Conservation (phyloP, 2,329 filamentous ascomycete species). For the Colletotrichum sp. region DNA sequence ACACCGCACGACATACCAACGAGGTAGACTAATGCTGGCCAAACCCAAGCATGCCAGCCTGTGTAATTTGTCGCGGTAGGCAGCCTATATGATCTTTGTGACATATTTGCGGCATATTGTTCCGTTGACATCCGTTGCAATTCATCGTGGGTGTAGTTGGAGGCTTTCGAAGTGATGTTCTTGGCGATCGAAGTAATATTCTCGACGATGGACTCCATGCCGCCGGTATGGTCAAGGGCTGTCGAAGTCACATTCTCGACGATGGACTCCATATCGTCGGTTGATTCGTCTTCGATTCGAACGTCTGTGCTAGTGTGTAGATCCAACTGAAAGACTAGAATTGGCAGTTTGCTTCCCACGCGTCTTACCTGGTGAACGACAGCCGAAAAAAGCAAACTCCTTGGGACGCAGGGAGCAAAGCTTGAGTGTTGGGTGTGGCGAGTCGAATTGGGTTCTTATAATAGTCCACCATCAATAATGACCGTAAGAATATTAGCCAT, state of each 20-base stretch:
- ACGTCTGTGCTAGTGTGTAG: not conserved
- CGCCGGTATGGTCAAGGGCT: not conserved
- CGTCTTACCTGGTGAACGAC: accelerated
- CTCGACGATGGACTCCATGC: not conserved
- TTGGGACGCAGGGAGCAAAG: not conserved
- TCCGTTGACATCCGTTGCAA: not conserved
- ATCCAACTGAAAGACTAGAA: not conserved
- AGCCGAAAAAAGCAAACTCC: not conserved
- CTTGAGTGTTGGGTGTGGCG: not conserved
- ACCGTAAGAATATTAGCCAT: not conserved
- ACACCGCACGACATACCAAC: not conserved
- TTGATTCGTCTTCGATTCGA: not conserved
- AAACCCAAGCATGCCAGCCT: not conserved
- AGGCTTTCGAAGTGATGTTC: not conserved
- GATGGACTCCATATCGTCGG: not conserved
- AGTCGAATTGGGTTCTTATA: not conserved
- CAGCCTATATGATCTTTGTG: not conserved
- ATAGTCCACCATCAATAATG: not conserved
- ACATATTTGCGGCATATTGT: not conserved
- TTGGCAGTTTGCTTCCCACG: not conserved
- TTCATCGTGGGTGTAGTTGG: not conserved
- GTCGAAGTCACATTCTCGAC: not conserved
- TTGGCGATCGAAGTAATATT: not conserved
- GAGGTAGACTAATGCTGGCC: not conserved
- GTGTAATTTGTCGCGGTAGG: not conserved